These are phyloP conservation scores for Diaporthe destruens DNA, from an alignment of 2,329 filamentous ascomycete genomes.

Conservation along the genomic window DNA sequence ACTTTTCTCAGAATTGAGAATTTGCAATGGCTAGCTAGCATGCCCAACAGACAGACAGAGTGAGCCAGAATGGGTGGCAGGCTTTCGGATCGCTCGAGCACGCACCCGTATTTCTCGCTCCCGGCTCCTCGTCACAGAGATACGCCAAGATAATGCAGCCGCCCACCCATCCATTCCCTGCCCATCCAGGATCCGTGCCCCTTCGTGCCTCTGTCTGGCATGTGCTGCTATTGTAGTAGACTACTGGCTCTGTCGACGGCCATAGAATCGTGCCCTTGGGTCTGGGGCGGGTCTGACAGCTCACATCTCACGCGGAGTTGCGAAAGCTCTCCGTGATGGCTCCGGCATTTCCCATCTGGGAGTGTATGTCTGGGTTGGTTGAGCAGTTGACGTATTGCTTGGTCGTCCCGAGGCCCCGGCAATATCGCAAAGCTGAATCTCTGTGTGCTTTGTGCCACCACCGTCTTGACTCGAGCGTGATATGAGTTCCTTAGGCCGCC, in stretches of 20 bases:
- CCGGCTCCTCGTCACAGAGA: conserved; percentile 37
- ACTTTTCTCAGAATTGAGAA: neutral
- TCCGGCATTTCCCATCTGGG: conserved; percentile 6
- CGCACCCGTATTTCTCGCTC: conserved; percentile 20
- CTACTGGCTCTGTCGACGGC: neutral
- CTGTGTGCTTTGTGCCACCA: conserved; percentile 4
- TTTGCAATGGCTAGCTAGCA: neutral
- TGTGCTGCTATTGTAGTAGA: conserved; percentile 12
- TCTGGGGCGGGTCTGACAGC: conserved; percentile 26
- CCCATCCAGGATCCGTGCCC: conserved; percentile 6
- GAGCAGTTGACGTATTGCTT: conserved; percentile 9
- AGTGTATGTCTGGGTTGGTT: neutral
- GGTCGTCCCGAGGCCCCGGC: neutral
- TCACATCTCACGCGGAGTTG: conserved; percentile 21
- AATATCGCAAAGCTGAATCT: neutral
- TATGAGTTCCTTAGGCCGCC: conserved; percentile 21
- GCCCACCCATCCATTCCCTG: conserved; percentile 18
- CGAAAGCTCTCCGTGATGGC: conserved; percentile 10
- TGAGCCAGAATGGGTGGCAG: neutral
- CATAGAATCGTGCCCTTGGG: neutral
- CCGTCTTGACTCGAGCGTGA: neutral
- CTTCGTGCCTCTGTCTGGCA: conserved; percentile 8
- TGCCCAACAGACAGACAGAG: neutral
- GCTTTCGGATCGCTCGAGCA: conserved; percentile 18
- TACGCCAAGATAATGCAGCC: conserved; percentile 30